Percentiles rank a stretch among this genome's conserved stretches.
Evolutionary conservation across 805 yeast genomes (phyloP).

Genomic region (Saccharomyces kudriavzevii): DNA sequence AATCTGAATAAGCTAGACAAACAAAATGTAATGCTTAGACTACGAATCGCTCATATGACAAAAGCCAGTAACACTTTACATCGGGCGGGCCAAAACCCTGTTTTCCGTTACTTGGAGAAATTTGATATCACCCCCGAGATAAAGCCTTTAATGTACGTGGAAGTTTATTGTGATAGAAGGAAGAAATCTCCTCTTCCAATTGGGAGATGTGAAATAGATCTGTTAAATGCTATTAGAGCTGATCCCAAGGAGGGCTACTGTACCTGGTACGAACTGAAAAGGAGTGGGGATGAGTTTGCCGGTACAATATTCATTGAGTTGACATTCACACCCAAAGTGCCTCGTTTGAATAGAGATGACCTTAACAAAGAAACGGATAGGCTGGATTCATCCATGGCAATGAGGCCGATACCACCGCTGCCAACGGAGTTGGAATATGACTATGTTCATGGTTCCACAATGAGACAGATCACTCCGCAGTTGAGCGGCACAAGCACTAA

Average conservation of each 20-base stretch:
- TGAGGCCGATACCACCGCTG: constrained; percentile 28
- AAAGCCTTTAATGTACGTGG: constrained; percentile 56
- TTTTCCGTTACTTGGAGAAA: constrained; percentile 71
- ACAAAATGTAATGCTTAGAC: constrained; percentile 84
- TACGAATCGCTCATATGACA: constrained; percentile 74
- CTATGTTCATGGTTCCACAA: constrained; percentile 24
- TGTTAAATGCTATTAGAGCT: constrained; percentile 61
- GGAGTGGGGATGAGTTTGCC: constrained; percentile 59
- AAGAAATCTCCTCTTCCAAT: constrained; percentile 81
- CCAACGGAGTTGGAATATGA: constrained; percentile 16
- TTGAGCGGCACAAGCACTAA: not conserved
- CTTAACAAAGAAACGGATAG: constrained; percentile 9
- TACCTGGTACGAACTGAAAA: constrained; percentile 67
- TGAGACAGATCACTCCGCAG: constrained; percentile 24
- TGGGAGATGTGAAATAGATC: constrained; percentile 73
- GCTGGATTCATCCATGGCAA: constrained; percentile 23
- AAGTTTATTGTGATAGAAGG: constrained; percentile 64
- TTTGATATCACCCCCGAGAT: constrained; percentile 59
- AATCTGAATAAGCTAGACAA: constrained; percentile 82
- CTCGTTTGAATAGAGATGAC: constrained; percentile 6
- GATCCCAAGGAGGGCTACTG: constrained; percentile 71
- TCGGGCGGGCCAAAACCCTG: constrained; percentile 92
- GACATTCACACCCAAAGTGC: constrained; percentile 67
- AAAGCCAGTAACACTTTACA: constrained; percentile 68
- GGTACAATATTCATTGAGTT: constrained; percentile 86